phyloP scores from a whole-genome alignment of 495 filamentous ascomycete species.

The Annulohypoxylon moriforme region DNA sequence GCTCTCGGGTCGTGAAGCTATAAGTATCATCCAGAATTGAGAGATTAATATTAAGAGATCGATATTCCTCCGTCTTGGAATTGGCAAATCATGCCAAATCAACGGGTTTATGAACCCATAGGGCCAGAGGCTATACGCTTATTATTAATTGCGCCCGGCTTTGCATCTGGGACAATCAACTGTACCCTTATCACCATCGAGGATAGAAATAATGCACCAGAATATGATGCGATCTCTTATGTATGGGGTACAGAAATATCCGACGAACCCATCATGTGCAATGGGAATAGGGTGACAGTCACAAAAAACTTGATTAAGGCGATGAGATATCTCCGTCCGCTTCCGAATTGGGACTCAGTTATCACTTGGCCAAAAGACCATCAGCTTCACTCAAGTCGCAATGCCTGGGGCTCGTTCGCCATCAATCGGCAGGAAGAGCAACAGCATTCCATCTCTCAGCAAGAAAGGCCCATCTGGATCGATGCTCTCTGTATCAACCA shows the following conservation, averaged over 20 bases:
- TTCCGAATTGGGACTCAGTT: slow-evolving; percentile 33
- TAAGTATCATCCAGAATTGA: neutral
- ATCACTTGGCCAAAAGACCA: slow-evolving; percentile 25
- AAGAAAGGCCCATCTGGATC: slow-evolving; percentile 44
- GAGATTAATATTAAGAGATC: neutral
- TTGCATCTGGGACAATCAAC: slow-evolving; percentile 30
- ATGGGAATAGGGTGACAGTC: slow-evolving; percentile 32
- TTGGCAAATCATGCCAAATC: slow-evolving; percentile 7
- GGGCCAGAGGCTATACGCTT: slow-evolving; percentile 29
- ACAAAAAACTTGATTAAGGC: slow-evolving; percentile 35
- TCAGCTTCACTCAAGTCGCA: slow-evolving; percentile 30
- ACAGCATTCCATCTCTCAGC: slow-evolving; percentile 13
- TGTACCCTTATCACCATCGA: slow-evolving; percentile 24
- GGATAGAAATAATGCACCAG: slow-evolving; percentile 21
- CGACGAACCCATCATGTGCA: slow-evolving; percentile 36
- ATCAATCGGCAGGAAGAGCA: slow-evolving; percentile 30
- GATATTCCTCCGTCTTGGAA: neutral
- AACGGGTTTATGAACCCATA: slow-evolving; percentile 10
- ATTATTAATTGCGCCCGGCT: slow-evolving; percentile 30
- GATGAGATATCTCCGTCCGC: slow-evolving; percentile 34
- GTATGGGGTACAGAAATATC: slow-evolving; percentile 36
- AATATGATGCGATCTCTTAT: slow-evolving; percentile 36
- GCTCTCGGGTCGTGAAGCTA: neutral
- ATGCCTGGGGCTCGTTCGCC: slow-evolving; percentile 28
- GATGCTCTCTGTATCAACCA: slow-evolving; percentile 54